A percentile compares a stretch with the other conserved stretches of the same genome.
phyloP scores from a whole-genome alignment of 129 eudicot species.

The Calendula officinalis region DNA sequence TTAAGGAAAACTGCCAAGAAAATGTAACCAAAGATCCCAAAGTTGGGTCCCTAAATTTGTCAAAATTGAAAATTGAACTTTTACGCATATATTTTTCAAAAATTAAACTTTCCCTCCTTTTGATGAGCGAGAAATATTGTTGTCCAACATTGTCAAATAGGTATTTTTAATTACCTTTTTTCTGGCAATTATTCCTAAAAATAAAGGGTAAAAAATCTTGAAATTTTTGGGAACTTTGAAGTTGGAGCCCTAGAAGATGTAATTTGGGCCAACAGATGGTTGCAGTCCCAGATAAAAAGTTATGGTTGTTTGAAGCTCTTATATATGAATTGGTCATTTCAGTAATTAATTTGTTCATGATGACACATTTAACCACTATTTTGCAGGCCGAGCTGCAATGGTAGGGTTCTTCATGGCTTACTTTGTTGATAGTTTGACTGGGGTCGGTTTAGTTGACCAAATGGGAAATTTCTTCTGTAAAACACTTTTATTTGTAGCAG shows the following conservation, averaged over 20 bases:
- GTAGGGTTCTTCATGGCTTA: slow-evolving; percentile 99
- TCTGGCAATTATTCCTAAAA: too few species aligned
- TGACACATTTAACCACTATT: neutral
- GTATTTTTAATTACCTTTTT: too few species aligned
- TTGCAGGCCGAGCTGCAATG: slow-evolving; percentile 98
- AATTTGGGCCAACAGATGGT: neutral
- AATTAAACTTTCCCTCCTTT: too few species aligned
- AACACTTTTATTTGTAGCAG: slow-evolving; percentile 87
- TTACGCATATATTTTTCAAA: too few species aligned
- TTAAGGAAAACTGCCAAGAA: too few species aligned
- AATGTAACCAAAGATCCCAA: too few species aligned
- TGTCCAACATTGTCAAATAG: too few species aligned
- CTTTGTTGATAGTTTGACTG: slow-evolving; percentile 94
- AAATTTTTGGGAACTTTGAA: neutral
- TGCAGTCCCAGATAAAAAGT: neutral
- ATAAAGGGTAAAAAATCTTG: too few species aligned
- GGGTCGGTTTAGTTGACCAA: slow-evolving; percentile 96
- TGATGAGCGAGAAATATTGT: too few species aligned
- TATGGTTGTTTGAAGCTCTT: neutral
- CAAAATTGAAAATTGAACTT: too few species aligned
- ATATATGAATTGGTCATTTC: too few species aligned
- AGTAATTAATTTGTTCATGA: neutral
- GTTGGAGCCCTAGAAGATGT: neutral
- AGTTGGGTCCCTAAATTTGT: too few species aligned
- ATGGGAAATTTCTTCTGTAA: slow-evolving; percentile 99